Percentiles rank a stretch among this genome's conserved stretches.
These are phyloP conservation scores for Hypoxylon sp. DNA, from an alignment of 2,329 filamentous ascomycete genomes.

Conservation along the genomic window DNA sequence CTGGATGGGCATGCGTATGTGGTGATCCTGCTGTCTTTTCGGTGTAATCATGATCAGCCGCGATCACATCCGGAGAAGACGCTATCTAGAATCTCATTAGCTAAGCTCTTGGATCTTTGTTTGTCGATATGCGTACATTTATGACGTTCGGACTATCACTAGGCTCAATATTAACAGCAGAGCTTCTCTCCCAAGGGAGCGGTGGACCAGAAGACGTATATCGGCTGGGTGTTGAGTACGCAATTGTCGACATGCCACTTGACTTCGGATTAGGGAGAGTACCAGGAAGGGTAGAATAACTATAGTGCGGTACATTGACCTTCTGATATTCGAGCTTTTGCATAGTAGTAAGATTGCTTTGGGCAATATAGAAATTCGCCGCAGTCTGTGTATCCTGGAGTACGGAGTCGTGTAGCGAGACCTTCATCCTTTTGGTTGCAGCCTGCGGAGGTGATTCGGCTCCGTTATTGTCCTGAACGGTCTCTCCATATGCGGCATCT, in stretches of 20 bases:
- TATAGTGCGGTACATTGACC: conserved; percentile 46
- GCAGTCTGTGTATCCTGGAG: conserved; percentile 30
- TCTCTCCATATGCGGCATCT: conserved; percentile 15
- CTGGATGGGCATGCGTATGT: conserved; percentile 22
- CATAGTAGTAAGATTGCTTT: conserved; percentile 54
- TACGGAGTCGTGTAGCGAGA: conserved; percentile 45
- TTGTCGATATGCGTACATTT: conserved; percentile 46
- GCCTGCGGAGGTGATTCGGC: conserved; percentile 29
- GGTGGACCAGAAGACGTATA: conserved; percentile 52
- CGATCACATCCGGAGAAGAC: conserved; percentile 52
- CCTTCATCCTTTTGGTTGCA: conserved; percentile 39
- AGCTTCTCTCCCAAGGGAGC: conserved; percentile 49
- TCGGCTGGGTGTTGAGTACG: conserved; percentile 53
- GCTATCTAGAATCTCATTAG: conserved; percentile 47
- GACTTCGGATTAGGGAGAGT: conserved; percentile 50
- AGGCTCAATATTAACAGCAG: conserved; percentile 24
- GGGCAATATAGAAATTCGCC: conserved; percentile 53
- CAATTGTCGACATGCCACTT: conserved; percentile 52
- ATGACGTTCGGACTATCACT: conserved; percentile 40
- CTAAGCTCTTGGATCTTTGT: neutral
- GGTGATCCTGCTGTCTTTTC: conserved; percentile 3
- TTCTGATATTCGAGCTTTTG: conserved; percentile 54
- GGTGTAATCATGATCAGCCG: conserved; percentile 31
- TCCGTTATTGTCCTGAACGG: conserved; percentile 20
- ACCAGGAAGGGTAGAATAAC: conserved; percentile 40